phyloP scores from a whole-genome alignment of 257 asterid genomes.

The Solanum bulbocastanum region DNA sequence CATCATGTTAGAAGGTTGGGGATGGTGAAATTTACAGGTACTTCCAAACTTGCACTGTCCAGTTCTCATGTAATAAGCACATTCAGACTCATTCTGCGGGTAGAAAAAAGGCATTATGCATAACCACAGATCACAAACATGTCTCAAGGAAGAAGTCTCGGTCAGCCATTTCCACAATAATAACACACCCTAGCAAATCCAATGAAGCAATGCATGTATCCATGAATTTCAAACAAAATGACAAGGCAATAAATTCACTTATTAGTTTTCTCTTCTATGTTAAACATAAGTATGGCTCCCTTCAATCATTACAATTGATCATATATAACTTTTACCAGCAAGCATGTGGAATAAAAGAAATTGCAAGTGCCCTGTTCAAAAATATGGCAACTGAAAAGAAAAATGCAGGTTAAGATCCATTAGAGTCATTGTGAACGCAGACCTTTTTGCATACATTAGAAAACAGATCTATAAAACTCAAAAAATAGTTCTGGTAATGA shows the following conservation, averaged over 20 bases:
- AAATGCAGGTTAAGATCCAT: neutral
- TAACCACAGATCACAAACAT: neutral
- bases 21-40: constrained; percentile 95
- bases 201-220: neutral
- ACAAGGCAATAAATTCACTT: neutral
- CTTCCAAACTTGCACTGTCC: constrained; percentile 93
- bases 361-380: neutral
- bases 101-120: neutral
- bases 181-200: neutral
- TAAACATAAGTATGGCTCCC: neutral
- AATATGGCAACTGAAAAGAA: neutral
- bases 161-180: neutral
- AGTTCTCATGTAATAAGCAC: constrained; percentile 82
- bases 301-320: neutral
- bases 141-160: neutral
- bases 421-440: neutral
- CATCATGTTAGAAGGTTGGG: constrained; percentile 91
- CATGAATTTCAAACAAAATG: neutral
- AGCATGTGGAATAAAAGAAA: neutral
- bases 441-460: neutral
- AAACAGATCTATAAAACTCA: neutral
- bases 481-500: neutral
- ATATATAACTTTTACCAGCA: neutral
- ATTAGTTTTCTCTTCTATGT: neutral
- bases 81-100: constrained; percentile 72